These are phyloP conservation scores for Lepidium campestre DNA, from an alignment of 441 rosid species.

Conservation along the genomic window DNA sequence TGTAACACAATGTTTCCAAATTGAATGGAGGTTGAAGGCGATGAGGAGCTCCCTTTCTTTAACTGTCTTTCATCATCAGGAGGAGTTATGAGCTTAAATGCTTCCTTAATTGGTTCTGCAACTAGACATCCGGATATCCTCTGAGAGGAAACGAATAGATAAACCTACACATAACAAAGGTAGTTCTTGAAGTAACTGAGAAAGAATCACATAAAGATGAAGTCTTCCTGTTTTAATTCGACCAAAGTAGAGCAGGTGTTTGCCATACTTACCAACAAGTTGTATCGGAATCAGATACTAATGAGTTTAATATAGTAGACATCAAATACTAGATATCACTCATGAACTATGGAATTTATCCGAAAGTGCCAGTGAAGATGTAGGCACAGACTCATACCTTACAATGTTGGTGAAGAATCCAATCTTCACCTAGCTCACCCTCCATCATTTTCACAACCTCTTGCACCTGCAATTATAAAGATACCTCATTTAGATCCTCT, in stretches of 20 bases:
- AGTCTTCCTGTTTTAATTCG: not conserved
- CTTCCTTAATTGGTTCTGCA: conserved; percentile 76
- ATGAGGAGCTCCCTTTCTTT: conserved; percentile 30
- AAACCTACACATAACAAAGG: conserved; percentile 43
- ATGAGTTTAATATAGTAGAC: not conserved
- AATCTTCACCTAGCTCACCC: conserved; percentile 64
- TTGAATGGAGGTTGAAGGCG: conserved; percentile 39
- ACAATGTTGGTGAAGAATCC: conserved; percentile 72
- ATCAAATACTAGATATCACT: not conserved
- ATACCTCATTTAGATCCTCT: not conserved
- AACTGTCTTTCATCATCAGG: conserved; percentile 26
- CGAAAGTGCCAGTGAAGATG: not conserved
- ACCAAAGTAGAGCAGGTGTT: not conserved
- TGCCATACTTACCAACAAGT: not conserved
- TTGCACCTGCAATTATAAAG: conserved; percentile 44
- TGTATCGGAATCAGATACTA: not conserved
- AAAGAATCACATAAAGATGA: not conserved
- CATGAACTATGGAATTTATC: not conserved
- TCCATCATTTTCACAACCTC: conserved; percentile 83
- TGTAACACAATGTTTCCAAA: conserved; percentile 60
- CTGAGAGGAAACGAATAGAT: conserved; percentile 49
- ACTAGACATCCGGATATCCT: conserved; percentile 67
- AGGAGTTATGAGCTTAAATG: conserved; percentile 48
- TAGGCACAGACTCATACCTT: conserved; percentile 31
- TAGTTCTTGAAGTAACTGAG: not conserved